These are phyloP conservation scores for Cyamopsis tetragonoloba DNA, from an alignment of 306 rosid species.

Conservation along the genomic window DNA sequence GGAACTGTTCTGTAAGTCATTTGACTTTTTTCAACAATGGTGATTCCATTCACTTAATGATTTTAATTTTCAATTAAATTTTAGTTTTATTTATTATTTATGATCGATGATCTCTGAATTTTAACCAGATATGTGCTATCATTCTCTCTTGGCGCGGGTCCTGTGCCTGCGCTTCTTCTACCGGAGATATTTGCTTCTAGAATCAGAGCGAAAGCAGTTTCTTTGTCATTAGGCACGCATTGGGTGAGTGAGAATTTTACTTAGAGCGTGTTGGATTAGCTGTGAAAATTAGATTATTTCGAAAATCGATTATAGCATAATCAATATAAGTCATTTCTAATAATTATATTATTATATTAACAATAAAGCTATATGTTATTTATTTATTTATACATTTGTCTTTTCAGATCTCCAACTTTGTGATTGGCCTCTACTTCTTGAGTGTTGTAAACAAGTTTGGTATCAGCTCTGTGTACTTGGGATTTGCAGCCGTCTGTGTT, in stretches of 20 bases:
- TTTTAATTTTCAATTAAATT: neutral
- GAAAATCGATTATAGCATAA: too few relatives aligned
- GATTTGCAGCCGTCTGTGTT: constrained; percentile 67
- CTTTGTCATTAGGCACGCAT: constrained; percentile 91
- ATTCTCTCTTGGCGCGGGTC: constrained; percentile 98
- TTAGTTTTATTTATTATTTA: neutral
- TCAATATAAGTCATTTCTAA: too few relatives aligned
- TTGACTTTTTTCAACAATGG: neutral
- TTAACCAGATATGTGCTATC: constrained; percentile 82
- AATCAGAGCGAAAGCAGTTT: constrained; percentile 94
- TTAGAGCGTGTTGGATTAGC: too few relatives aligned
- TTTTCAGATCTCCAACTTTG: constrained; percentile 81
- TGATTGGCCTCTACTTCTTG: constrained; percentile 90
- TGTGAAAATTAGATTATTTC: too few relatives aligned
- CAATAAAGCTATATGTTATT: constrained; percentile 7
- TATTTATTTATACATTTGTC: too few relatives aligned
- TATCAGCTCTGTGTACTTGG: constrained; percentile 79
- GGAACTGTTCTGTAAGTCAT: constrained; percentile 93
- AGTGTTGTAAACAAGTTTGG: constrained; percentile 93
- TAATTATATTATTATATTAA: neutral
- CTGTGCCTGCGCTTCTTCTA: constrained; percentile 96
- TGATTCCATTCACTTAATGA: neutral
- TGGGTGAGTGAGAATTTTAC: constrained; percentile 92
- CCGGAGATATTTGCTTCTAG: constrained; percentile 97
- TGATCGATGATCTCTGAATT: constrained; percentile 18